These are phyloP conservation scores for Globisporangium recalcitrans DNA, from an alignment of 352 stramenopile genomes.

Conservation along the genomic window DNA sequence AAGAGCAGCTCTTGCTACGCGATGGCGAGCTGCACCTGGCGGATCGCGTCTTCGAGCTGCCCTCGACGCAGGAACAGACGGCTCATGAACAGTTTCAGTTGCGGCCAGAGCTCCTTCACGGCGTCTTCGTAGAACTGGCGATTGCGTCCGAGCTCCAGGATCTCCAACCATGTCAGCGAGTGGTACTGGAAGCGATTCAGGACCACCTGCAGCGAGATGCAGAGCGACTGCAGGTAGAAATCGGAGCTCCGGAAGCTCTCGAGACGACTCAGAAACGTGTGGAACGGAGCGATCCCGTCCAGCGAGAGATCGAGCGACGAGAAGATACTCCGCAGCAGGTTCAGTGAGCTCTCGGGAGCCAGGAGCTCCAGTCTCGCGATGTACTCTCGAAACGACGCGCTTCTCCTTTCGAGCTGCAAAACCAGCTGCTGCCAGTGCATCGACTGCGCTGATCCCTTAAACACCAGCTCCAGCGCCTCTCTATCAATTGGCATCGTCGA, in stretches of 20 bases:
- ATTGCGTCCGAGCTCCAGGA: slow-evolving; percentile 21
- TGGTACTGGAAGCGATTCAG: slow-evolving; percentile 14
- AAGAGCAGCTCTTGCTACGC: slow-evolving; percentile 34
- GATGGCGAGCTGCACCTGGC: slow-evolving; percentile 41
- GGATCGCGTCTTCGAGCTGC: slow-evolving; percentile 51
- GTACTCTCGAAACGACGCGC: slow-evolving; percentile 31
- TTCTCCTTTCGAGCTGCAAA: slow-evolving; percentile 33
- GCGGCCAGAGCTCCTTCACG: slow-evolving; percentile 28
- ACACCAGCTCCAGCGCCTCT: slow-evolving; percentile 8
- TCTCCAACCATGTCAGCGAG: slow-evolving; percentile 28
- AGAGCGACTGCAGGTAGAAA: slow-evolving; percentile 25
- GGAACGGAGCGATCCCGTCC: slow-evolving; percentile 40
- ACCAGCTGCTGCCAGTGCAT: slow-evolving; percentile 67
- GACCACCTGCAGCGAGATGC: slow-evolving; percentile 19
- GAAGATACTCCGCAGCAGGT: slow-evolving; percentile 31
- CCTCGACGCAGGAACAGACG: slow-evolving; percentile 48
- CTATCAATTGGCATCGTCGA: slow-evolving; percentile 1
- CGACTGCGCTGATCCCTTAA: slow-evolving; percentile 20
- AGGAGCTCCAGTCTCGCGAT: slow-evolving; percentile 24
- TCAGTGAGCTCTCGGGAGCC: slow-evolving; percentile 19
- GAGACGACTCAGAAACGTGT: slow-evolving; percentile 30
- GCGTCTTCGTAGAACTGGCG: slow-evolving; percentile 17
- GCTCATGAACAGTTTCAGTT: slow-evolving; percentile 45
- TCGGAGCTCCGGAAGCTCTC: slow-evolving; percentile 15
- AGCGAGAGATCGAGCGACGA: slow-evolving; percentile 31